These are phyloP conservation scores for Mucor plumbeus DNA, from an alignment of 371 early-diverging fungal genomes.

Conservation along the genomic window DNA sequence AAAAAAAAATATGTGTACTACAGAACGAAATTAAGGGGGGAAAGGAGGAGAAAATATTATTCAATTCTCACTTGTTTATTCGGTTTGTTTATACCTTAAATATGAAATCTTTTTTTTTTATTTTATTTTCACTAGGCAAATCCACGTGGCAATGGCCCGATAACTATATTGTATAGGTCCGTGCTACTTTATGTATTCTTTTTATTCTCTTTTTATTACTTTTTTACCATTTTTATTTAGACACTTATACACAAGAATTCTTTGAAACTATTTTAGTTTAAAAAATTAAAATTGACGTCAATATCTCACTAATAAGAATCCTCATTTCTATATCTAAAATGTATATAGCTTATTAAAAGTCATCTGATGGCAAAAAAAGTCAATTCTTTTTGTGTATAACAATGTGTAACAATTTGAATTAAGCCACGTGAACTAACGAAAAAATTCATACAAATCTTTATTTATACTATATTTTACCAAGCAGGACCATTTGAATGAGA, in stretches of 20 bases:
- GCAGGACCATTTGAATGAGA: slow-evolving; percentile 8
- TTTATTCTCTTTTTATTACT: neutral
- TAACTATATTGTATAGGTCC: slow-evolving; percentile 1
- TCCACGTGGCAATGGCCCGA: slow-evolving; percentile 8
- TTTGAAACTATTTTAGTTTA: neutral
- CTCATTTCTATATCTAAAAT: no score
- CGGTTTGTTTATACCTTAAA: neutral
- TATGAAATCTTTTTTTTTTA: no score
- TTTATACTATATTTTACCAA: slow-evolving; percentile 13
- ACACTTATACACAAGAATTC: neutral
- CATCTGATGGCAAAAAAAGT: neutral
- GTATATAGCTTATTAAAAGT: neutral
- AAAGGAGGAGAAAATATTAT: neutral
- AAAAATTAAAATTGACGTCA: neutral
- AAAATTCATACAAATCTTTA: neutral
- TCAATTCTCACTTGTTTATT: neutral
- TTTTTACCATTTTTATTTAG: neutral
- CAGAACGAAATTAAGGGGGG: slow-evolving; percentile 1
- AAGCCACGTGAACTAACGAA: neutral
- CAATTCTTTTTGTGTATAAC: neutral
- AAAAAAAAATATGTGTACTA: slow-evolving; percentile 8
- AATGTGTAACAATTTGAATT: neutral
- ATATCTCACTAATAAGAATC: neutral
- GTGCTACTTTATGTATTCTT: slow-evolving; percentile 1
- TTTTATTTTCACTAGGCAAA: neutral